Percentiles rank a stretch among this genome's conserved stretches.
phyloP scores from a whole-genome alignment of 257 asterid genomes.

The Forsythia viridissima region DNA sequence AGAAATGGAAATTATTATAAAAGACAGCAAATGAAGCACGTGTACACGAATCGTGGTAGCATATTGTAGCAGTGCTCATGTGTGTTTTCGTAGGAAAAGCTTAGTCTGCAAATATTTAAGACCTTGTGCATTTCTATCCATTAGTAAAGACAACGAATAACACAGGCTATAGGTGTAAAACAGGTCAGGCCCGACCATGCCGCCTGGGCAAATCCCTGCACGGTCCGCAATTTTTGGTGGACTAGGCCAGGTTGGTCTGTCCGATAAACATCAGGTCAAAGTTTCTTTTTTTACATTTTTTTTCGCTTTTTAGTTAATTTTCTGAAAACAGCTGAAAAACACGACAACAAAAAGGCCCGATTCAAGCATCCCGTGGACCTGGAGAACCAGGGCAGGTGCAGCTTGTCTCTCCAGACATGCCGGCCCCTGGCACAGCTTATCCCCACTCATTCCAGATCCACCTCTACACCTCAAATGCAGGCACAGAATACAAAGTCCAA shows the following conservation, averaged over 20 bases:
- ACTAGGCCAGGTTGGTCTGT: too few species aligned
- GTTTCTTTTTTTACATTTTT: too few species aligned
- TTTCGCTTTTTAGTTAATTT: not conserved
- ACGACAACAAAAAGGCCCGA: not conserved
- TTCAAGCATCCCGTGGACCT: not conserved
- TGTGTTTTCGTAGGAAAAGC: not conserved
- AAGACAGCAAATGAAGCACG: not conserved
- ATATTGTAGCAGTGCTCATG: not conserved
- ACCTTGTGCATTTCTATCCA: not conserved
- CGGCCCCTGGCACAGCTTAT: not conserved
- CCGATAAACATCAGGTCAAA: not conserved
- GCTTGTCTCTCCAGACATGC: not conserved
- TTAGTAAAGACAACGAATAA: not conserved
- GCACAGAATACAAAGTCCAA: not conserved
- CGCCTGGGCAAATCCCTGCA: not conserved
- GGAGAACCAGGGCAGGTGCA: not conserved
- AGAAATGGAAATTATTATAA: not conserved
- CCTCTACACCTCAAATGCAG: not conserved
- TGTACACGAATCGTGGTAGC: not conserved
- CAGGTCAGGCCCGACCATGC: not conserved
- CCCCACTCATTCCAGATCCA: not conserved
- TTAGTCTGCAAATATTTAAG: not conserved
- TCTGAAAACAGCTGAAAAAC: not conserved
- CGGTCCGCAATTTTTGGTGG: not conserved
- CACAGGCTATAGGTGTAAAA: not conserved